Base-by-base conservation (phyloP, 2,329 filamentous ascomycete species). In the Monosporascus sp. region DNA sequence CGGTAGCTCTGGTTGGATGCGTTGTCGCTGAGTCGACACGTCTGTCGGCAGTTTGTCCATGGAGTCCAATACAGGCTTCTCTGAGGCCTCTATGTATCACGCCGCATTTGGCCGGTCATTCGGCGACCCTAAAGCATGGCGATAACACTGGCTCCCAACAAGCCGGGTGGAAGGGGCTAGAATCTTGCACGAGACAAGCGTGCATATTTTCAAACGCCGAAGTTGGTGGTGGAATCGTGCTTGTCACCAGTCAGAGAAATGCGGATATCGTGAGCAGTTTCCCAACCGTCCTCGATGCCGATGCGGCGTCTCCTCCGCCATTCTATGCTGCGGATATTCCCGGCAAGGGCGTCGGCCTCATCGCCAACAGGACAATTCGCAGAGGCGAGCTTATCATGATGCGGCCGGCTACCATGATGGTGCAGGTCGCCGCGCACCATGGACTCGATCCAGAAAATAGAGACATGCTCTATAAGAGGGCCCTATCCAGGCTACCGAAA, bases 301-400 rank as follows among this genome's bases (percentile, higher is more conserved):
- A 43, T 49, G 31, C 11, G 27, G 54, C 43, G 11, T 8, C 55
- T 3, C 54, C 65, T 3, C 54, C 56, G 2, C 63, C 69, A 0
- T 72, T 65, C 44, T 59, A 66, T 41, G 54, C 52, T 1, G 60
- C 57, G 6, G 53, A 68, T 2, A 55, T 73, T 1, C 57, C 63
- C 0, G 69, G 68, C 1, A 73, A 73, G 43, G 72, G 70, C 0
- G 52, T 62, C 3, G 72, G 72, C 0, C 54, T 73, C 35, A 53
- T 72, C 11, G 71, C 71, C 18, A 68, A 66, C 52, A 53, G 66
- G 11, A 63, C 61, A 5, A 71, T 74, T 38, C 53, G 44, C 14
- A 64, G 60, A 18, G 71, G 70, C 24, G 72, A 73, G 53, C 57
- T 61, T 22, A 57, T 74, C 52, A 66, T 72, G 61, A 57, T 63